Conservation (phyloP, 768 basidiomycete genomes). For the Rhizopogon roseolus region DNA sequence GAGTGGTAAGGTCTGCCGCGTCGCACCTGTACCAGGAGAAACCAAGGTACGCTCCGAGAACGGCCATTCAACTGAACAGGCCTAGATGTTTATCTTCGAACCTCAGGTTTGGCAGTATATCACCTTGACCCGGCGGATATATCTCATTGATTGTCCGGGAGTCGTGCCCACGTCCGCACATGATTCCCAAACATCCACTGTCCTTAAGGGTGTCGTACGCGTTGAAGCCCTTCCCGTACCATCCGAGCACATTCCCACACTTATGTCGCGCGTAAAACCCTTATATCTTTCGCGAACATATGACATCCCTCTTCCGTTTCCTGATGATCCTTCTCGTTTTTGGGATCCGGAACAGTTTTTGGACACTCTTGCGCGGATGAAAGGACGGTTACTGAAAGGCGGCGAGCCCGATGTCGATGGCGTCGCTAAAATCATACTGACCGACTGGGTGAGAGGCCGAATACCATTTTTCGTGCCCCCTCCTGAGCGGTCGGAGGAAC, state of each 20-base stretch:
- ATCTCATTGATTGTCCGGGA: conserved; percentile 98
- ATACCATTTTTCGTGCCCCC: conserved; percentile 96
- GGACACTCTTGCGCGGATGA: conserved; percentile 82
- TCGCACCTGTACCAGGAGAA: conserved; percentile 96
- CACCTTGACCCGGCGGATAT: conserved; percentile 91
- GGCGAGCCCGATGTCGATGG: conserved; percentile 92
- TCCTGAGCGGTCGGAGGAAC: conserved; percentile 73
- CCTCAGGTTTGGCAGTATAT: conserved; percentile 95
- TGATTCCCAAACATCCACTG: conserved; percentile 86
- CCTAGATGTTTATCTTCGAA: background rate
- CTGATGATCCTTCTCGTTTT: conserved; percentile 41
- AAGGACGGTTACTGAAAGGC: conserved; percentile 86
- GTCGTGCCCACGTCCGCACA: conserved; percentile 92
- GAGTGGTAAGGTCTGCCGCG: conserved; percentile 94
- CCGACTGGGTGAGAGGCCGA: conserved; percentile 95
- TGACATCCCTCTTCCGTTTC: conserved; percentile 59
- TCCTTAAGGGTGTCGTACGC: conserved; percentile 94
- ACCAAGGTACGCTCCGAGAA: conserved; percentile 55
- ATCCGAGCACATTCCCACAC: conserved; percentile 83
- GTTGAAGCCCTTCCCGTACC: conserved; percentile 93
- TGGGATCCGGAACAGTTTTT: conserved; percentile 82
- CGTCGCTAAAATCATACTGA: conserved; percentile 91
- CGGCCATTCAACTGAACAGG: background rate
- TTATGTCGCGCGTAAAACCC: conserved; percentile 90
- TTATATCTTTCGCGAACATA: conserved; percentile 88